Base-by-base conservation (phyloP, 2,329 filamentous ascomycete genomes). In the Paracoccidioides lutzii region DNA sequence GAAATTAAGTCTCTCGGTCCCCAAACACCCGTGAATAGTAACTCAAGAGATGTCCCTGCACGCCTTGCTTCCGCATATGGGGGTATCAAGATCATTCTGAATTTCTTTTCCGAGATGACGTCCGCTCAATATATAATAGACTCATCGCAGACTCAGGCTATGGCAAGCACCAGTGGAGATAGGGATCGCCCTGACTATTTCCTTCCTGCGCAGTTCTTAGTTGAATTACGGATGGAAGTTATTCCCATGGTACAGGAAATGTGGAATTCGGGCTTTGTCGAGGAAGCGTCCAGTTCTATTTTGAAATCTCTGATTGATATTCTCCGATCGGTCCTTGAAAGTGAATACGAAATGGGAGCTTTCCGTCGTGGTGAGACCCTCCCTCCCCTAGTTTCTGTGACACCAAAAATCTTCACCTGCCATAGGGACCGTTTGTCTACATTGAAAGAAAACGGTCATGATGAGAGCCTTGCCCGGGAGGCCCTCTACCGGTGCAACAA, bases 191-290 rank as follows among this genome's bases (percentile, higher is more conserved):
- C 78, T 8, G 81, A 85, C 62, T 81, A 78, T 63, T 88, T 87
- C 67, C 73, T 77, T 8, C 78, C 83, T 12, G 76, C 81, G 1
- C 91, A 96, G 63, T 86, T 97, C 55, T 75, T 96, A 12, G 83
- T 97, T 5, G 91, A 97, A 67, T 73, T 97, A 44, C 85, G 93
- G 44, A 82, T 87, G 71, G 81, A 84, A 32, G 81, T 96, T 32
- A 73, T 96, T 12, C 88, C 90, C 0, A 81, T 85, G 48, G 79
- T 93, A 43, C 80, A 81, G 56, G 79, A 84, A 49, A 79, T 97
- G 33, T 98, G 93, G 94, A 83, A 88, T 61, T 94, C 90, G 0
- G 76, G 82, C 32, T 81, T 95, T 50, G 81, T 93, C 15, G 89
- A 95, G 62, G 90, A 88, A 63, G 81, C 89, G 0, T 83, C 87